Conservation (phyloP, 2,329 filamentous ascomycete genomes). For the Leptodontidium sp. region DNA sequence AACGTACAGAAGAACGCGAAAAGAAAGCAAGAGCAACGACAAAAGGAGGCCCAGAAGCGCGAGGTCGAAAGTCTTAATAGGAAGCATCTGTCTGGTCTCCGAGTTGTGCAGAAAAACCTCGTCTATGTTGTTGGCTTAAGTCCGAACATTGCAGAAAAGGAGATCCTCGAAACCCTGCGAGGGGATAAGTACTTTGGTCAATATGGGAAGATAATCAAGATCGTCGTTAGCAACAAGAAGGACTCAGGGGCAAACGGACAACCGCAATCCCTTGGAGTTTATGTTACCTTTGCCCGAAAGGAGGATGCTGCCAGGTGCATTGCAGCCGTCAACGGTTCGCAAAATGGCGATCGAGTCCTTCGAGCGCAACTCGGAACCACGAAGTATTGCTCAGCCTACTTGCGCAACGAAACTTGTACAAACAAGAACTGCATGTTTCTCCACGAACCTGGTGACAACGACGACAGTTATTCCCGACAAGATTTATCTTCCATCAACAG, state of each 20-base stretch:
- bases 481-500: conserved; percentile 96
- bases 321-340: conserved; percentile 87
- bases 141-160: conserved; percentile 90
- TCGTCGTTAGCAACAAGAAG: conserved; percentile 91
- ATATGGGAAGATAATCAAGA: conserved; percentile 98
- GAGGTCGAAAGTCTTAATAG: conserved; percentile 95
- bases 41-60: conserved; percentile 95
- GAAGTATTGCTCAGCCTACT: conserved; percentile 97
- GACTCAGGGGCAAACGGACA: conserved; percentile 64
- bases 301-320: conserved; percentile 92
- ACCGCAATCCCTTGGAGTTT: conserved; percentile 80
- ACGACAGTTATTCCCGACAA: conserved; percentile 94
- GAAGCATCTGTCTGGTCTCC: conserved; percentile 93
- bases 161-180: conserved; percentile 87
- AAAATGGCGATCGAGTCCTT: conserved; percentile 86
- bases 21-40: conserved; percentile 83
- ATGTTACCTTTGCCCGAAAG: conserved; percentile 96
- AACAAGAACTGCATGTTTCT: conserved; percentile 98
- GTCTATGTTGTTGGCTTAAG: conserved; percentile 97
- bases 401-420: conserved; percentile 92
- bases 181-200: conserved; percentile 96
- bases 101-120: conserved; percentile 97
- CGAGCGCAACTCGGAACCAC: conserved; percentile 87
- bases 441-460: conserved; percentile 97
- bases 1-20: conserved; percentile 91